A percentile compares a stretch with the other conserved stretches of the same genome.
phyloP scores from a whole-genome alignment of 176 grass and related monocot species.

The Oryza meyeriana region DNA sequence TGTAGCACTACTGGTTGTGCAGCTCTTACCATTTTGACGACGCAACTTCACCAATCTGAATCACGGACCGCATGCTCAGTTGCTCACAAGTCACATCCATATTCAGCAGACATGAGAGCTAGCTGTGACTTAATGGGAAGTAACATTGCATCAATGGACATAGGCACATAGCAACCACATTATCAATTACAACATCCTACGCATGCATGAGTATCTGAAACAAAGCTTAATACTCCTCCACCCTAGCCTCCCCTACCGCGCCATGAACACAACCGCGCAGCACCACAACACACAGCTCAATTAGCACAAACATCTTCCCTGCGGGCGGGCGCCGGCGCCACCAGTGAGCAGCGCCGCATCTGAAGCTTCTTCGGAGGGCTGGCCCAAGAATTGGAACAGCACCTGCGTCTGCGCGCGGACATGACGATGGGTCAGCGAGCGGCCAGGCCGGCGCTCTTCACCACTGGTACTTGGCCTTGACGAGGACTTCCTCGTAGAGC shows the following conservation, averaged over 20 bases:
- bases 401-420: not conserved
- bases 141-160: slow-evolving; percentile 5
- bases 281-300: not conserved
- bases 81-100: not conserved
- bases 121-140: not conserved
- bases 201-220: not conserved
- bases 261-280: not conserved
- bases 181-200: slow-evolving; percentile 8
- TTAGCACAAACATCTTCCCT: not conserved
- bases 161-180: not conserved
- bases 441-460: slow-evolving; percentile 21
- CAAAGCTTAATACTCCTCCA: not conserved
- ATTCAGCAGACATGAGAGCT: not conserved
- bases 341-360: not conserved
- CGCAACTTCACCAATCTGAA: not conserved
- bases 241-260: not conserved
- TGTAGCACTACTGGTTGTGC: not conserved
- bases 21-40: not conserved
- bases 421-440: not conserved
- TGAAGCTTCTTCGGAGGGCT: not conserved
- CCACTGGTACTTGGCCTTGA: slow-evolving; percentile 98
- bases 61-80: not conserved
- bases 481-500: slow-evolving; percentile 87
- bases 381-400: not conserved
- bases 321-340: not conserved